Conservation (phyloP, 345 rosid genomes). For the Dipteronia sinensis region DNA sequence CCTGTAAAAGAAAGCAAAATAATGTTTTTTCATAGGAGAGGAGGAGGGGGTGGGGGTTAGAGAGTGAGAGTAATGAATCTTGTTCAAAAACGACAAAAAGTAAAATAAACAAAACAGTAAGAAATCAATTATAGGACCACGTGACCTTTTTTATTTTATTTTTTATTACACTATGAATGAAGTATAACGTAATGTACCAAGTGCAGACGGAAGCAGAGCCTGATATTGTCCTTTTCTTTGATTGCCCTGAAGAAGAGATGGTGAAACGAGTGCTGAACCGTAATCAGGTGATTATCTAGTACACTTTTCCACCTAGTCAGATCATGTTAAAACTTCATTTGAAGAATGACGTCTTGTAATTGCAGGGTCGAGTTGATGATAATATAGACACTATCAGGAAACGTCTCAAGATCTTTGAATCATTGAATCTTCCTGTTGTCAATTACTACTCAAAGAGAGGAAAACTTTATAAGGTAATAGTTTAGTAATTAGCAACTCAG, state of each 20-base stretch:
- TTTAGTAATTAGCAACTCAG: neutral
- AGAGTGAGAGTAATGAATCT: neutral
- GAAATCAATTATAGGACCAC: neutral
- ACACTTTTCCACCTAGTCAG: neutral
- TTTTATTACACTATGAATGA: neutral
- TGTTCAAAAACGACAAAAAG: neutral
- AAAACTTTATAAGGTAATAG: constrained; percentile 63
- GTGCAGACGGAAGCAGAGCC: constrained; percentile 65
- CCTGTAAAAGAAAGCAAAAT: neutral
- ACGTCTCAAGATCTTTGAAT: constrained; percentile 60
- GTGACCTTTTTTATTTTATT: neutral
- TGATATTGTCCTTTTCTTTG: constrained; percentile 64
- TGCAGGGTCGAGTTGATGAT: constrained; percentile 84
- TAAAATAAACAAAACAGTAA: neutral
- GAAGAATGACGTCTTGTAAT: constrained; percentile 20
- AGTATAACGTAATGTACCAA: neutral
- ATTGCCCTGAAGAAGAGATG: constrained; percentile 80
- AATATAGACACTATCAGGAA: constrained; percentile 64
- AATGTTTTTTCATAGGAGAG: neutral
- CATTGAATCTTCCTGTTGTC: constrained; percentile 72
- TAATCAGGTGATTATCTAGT: constrained; percentile 56
- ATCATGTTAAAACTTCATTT: constrained; percentile 4
- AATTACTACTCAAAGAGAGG: constrained; percentile 74
- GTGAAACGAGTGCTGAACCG: constrained; percentile 68
- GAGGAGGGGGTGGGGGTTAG: no score